phyloP scores from a whole-genome alignment of 768 basidiomycete genomes.

The Suillus variegatus region DNA sequence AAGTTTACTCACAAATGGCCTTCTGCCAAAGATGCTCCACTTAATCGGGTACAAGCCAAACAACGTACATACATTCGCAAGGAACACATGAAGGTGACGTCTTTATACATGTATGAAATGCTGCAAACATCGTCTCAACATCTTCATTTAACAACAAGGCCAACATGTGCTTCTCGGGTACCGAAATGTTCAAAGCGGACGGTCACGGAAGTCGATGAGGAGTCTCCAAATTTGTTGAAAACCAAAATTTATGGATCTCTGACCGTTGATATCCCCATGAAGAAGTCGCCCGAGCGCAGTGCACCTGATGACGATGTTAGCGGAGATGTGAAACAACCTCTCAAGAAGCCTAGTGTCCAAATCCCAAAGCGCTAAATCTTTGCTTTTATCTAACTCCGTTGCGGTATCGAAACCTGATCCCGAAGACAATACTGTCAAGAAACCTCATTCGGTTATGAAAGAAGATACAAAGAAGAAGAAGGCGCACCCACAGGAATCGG shows the following conservation, averaged over 20 bases:
- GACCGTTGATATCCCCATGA: background rate
- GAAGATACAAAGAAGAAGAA: conserved; percentile 16
- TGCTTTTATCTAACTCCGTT: background rate
- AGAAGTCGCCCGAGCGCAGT: background rate
- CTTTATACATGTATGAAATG: background rate
- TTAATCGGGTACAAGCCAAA: background rate
- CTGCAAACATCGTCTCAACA: background rate
- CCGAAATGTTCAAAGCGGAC: background rate
- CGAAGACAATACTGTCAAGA: conserved; percentile 3
- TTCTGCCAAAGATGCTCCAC: background rate
- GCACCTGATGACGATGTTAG: conserved; percentile 4
- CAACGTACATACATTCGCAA: background rate
- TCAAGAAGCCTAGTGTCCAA: conserved; percentile 20
- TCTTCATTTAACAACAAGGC: background rate
- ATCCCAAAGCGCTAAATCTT: background rate
- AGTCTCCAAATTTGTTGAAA: background rate
- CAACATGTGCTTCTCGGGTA: background rate
- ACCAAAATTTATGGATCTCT: background rate
- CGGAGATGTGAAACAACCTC: background rate
- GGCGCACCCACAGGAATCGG: conserved; percentile 10
- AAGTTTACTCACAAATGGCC: background rate
- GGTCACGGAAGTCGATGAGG: background rate
- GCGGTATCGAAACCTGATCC: background rate
- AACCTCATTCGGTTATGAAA: background rate
- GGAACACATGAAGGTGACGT: background rate